Evolutionary conservation across 75 land plant genomes (phyloP).

Genomic region (Pinus taeda): DNA sequence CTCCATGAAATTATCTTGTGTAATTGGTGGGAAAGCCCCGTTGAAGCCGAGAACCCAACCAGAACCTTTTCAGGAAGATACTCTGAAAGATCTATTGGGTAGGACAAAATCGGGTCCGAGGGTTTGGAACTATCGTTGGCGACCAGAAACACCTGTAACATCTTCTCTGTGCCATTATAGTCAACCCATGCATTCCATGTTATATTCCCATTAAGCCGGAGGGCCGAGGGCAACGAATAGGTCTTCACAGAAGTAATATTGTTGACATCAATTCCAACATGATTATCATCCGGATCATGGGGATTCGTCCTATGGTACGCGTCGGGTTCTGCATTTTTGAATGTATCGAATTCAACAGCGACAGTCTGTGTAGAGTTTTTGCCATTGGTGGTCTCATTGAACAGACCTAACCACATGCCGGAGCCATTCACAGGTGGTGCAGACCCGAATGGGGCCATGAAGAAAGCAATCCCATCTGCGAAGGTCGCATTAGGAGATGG

Average conservation of each 20-base stretch:
- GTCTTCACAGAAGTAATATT: not conserved
- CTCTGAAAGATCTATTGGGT: not conserved
- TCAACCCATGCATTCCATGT: not conserved
- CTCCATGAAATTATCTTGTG: not conserved
- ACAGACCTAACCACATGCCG: not conserved
- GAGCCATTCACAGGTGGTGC: not conserved
- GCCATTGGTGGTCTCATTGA: not conserved
- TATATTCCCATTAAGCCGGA: not conserved
- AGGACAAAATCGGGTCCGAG: not conserved
- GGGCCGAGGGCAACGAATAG: not conserved
- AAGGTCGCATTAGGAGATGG: too few species aligned
- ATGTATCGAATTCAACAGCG: slow-evolving; percentile 12
- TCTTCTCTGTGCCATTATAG: not conserved
- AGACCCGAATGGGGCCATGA: not conserved
- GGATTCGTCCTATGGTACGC: not conserved
- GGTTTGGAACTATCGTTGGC: not conserved
- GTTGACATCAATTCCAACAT: slow-evolving; percentile 7
- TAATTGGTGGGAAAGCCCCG: not conserved
- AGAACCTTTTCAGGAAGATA: not conserved
- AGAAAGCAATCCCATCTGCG: slow-evolving; percentile 1
- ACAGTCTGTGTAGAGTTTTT: not conserved
- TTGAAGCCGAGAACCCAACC: slow-evolving; percentile 4
- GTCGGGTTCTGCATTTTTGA: not conserved
- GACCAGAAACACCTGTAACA: not conserved
- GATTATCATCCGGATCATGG: slow-evolving; percentile 4